Evolutionary conservation across 257 asterid genomes (phyloP).

Genomic region (Nicotiana attenuata): DNA sequence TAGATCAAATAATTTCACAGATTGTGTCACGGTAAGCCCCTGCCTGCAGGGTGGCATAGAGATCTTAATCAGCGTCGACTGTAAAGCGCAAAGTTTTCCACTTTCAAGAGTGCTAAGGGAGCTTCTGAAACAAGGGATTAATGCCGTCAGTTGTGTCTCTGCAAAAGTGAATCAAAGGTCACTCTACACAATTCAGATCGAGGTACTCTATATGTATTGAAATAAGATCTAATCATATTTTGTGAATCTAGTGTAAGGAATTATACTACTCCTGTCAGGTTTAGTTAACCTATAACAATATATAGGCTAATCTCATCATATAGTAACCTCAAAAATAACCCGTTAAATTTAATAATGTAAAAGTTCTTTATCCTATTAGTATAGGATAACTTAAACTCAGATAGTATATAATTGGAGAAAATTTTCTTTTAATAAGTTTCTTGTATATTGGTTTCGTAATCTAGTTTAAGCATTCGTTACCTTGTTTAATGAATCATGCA

Average conservation of each 20-base stretch:
- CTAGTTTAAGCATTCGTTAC: not conserved
- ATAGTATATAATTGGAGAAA: not conserved
- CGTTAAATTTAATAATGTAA: not conserved
- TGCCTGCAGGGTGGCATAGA: slow-evolving; percentile 29
- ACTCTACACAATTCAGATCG: slow-evolving; percentile 37
- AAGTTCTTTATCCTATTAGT: no score
- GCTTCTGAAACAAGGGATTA: slow-evolving; percentile 25
- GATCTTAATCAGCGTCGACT: slow-evolving; percentile 29
- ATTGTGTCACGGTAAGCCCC: slow-evolving; percentile 23
- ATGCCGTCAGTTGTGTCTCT: slow-evolving; percentile 42
- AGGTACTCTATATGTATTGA: slow-evolving; percentile 31
- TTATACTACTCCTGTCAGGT: no score
- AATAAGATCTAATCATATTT: no score
- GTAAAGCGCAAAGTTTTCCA: slow-evolving; percentile 12
- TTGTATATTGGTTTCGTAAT: not conserved
- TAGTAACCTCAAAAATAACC: not conserved
- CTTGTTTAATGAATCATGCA: not conserved
- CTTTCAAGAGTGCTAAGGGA: slow-evolving; percentile 33
- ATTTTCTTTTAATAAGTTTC: not conserved
- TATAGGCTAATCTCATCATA: no score
- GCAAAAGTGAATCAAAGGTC: slow-evolving; percentile 23
- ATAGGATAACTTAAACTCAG: not conserved
- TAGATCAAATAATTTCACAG: not conserved
- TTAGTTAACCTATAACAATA: no score
- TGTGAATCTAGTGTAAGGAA: no score